These are phyloP conservation scores for Thamnidium elegans DNA, from an alignment of 192 early-diverging fungal genomes.

Conservation along the genomic window DNA sequence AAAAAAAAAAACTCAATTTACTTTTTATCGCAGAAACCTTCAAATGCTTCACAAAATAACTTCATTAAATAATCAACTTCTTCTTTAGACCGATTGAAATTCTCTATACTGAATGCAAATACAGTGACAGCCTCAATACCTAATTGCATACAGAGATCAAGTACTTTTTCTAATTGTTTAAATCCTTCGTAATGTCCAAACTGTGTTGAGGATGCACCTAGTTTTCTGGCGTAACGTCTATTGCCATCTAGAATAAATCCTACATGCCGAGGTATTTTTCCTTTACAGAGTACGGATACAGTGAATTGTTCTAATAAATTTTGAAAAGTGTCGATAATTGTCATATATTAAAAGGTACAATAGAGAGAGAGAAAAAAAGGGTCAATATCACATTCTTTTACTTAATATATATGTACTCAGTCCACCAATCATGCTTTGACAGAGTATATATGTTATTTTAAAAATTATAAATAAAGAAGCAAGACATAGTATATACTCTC, in stretches of 20 bases:
- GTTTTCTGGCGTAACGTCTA: constrained; percentile 80
- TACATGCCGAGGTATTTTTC: constrained; percentile 85
- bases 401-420: not conserved
- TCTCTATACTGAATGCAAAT: constrained; percentile 98
- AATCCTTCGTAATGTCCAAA: constrained; percentile 83
- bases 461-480: no score
- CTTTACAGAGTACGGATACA: constrained; percentile 48
- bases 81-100: constrained; percentile 84
- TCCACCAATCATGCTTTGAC: not conserved
- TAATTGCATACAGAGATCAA: constrained; percentile 85
- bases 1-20: constrained; percentile 26
- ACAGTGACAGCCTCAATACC: constrained; percentile 86
- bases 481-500: no score
- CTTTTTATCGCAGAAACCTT: constrained; percentile 70
- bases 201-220: constrained; percentile 46
- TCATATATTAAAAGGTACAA: constrained; percentile 2
- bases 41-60: constrained; percentile 73
- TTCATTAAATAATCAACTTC: constrained; percentile 89
- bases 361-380: constrained; percentile 16
- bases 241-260: constrained; percentile 99
- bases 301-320: constrained; percentile 20
- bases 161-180: constrained; percentile 66
- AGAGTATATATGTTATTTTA: no score
- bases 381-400: not conserved
- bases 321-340: not conserved